Conservation (phyloP, 2,329 filamentous ascomycete genomes). For the Fusarium beomiforme region DNA sequence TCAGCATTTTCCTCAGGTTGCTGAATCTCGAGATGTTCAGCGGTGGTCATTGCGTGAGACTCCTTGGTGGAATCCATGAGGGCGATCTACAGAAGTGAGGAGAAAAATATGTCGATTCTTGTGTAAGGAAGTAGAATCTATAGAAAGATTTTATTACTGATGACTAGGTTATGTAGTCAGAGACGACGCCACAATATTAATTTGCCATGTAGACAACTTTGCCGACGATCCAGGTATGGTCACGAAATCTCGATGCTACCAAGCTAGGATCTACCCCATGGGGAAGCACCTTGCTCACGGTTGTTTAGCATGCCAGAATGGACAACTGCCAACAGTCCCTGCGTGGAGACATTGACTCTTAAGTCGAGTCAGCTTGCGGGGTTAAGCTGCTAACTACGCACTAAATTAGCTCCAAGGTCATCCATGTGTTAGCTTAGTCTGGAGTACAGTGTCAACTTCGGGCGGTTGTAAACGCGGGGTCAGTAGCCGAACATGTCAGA, state of each 20-base stretch:
- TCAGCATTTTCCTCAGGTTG: neutral
- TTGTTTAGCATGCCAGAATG: neutral
- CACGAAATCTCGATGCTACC: neutral
- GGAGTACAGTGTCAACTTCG: neutral
- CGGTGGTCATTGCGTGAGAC: neutral
- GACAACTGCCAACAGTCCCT: no score
- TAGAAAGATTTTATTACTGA: neutral
- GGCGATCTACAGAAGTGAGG: neutral
- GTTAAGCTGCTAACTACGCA: neutral
- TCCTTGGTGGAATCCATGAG: neutral
- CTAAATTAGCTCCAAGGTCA: neutral
- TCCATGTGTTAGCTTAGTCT: neutral
- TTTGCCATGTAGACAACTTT: neutral
- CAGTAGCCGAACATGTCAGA: neutral
- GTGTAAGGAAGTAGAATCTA: neutral
- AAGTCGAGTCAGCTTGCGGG: constrained; percentile 4
- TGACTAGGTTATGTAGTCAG: neutral
- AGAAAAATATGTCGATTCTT: neutral
- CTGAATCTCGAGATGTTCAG: constrained; percentile 3
- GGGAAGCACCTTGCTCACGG: neutral
- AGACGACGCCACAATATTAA: neutral
- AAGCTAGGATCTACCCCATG: neutral
- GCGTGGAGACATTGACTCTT: neutral
- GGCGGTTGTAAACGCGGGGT: neutral
- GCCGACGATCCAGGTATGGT: neutral